A percentile compares a stretch with the other conserved stretches of the same genome.
phyloP scores from a whole-genome alignment of 129 eudicot species.

The Ambrosia artemisiifolia region DNA sequence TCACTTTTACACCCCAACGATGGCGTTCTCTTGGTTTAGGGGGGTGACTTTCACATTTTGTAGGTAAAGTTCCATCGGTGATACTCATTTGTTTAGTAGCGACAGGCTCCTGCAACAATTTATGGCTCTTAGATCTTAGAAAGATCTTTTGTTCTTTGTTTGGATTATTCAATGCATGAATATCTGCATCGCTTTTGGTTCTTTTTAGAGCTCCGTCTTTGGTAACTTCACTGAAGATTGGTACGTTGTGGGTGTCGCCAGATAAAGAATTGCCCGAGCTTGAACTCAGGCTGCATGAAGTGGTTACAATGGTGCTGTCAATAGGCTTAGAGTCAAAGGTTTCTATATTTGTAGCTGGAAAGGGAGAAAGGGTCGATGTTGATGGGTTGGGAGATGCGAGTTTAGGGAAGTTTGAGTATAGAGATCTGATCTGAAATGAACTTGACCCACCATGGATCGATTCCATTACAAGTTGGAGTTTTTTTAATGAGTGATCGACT shows the following conservation, averaged over 20 bases:
- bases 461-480: conserved; percentile 82
- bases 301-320: conserved; percentile 31
- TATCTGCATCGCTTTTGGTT: conserved; percentile 45
- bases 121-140: conserved; percentile 58
- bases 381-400: conserved; percentile 65
- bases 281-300: conserved; percentile 72
- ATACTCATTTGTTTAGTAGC: no score
- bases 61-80: no score
- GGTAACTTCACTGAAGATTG: conserved; percentile 20
- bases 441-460: conserved; percentile 82
- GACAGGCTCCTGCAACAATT: conserved; percentile 23
- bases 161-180: conserved; percentile 39
- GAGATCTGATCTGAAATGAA: conserved; percentile 61
- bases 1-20: conserved; percentile 61
- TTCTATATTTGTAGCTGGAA: conserved; percentile 41
- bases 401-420: conserved; percentile 77
- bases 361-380: conserved; percentile 27
- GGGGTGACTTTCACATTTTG: conserved; percentile 21
- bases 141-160: conserved; percentile 35
- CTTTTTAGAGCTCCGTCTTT: conserved; percentile 35
- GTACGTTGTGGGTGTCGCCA: conserved; percentile 42
- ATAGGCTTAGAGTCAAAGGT: conserved; percentile 10
- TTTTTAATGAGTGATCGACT: conserved; percentile 89
- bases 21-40: conserved; percentile 38
- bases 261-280: conserved; percentile 65